phyloP scores from a whole-genome alignment of 768 basidiomycete genomes.

The Mycena latifolia region DNA sequence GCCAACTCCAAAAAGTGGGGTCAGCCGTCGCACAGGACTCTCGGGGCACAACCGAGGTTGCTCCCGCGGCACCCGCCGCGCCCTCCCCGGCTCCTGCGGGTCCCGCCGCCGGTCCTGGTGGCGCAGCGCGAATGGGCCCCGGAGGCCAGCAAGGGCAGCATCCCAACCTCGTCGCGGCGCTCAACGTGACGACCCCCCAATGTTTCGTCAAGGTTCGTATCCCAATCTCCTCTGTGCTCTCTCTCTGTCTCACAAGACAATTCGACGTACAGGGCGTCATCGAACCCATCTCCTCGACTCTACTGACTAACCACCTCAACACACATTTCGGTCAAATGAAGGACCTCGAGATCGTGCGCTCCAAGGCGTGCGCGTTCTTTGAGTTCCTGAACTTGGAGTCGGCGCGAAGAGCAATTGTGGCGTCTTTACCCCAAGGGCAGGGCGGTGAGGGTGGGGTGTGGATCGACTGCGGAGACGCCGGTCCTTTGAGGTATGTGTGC shows the following conservation, averaged over 20 bases:
- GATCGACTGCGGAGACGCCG: conserved; percentile 72
- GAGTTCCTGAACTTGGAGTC: conserved; percentile 85
- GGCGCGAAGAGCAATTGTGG: conserved; percentile 88
- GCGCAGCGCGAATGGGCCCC: conserved; percentile 38
- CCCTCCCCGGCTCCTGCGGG: conserved; percentile 41
- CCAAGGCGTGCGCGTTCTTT: conserved; percentile 94
- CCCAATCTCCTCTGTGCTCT: not conserved
- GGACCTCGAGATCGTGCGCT: conserved; percentile 89
- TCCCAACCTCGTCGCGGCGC: conserved; percentile 67
- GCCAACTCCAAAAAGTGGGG: conserved; percentile 89
- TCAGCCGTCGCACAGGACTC: conserved; percentile 82
- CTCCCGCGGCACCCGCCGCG: conserved; percentile 24
- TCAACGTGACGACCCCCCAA: conserved; percentile 74
- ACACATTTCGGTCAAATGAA: conserved; percentile 85
- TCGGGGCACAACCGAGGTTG: conserved; percentile 80
- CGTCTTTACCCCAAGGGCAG: conserved; percentile 70
- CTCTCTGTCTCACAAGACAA: conserved; percentile 16
- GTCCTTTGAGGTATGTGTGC: conserved; percentile 34
- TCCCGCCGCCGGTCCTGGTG: conserved; percentile 38
- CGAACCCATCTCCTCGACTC: conserved; percentile 68
- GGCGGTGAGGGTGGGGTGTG: conserved; percentile 94
- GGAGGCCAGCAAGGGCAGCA: conserved; percentile 49
- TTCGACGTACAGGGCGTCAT: conserved; percentile 69
- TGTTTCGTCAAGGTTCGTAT: conserved; percentile 91
- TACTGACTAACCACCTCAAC: conserved; percentile 64